Conservation (phyloP, 495 filamentous ascomycete species). For the Astrocystis sublimbata region DNA sequence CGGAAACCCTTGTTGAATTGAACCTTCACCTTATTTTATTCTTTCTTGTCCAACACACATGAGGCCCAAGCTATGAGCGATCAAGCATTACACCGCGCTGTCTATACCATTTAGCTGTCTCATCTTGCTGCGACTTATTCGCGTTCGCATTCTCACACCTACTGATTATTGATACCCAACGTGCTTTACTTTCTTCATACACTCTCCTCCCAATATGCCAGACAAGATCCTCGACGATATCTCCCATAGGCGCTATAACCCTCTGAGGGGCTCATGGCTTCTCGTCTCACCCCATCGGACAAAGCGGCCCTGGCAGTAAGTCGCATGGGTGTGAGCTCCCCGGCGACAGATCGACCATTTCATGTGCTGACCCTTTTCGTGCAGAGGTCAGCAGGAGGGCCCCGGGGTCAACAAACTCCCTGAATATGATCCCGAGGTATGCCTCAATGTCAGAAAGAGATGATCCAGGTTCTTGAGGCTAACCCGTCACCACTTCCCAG, state of each 20-base stretch:
- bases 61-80: no score
- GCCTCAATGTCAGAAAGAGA: slow-evolving; percentile 17
- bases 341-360: slow-evolving; percentile 1
- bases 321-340: slow-evolving; percentile 18
- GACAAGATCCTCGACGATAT: slow-evolving; percentile 88
- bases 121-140: no score
- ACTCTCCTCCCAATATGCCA: slow-evolving; percentile 42
- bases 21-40: no score
- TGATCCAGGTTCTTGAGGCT: not conserved
- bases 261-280: slow-evolving; percentile 83
- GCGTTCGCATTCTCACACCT: no score
- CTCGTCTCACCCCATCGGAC: slow-evolving; percentile 94
- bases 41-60: no score
- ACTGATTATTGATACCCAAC: no score
- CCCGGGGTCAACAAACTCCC: slow-evolving; percentile 76
- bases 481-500: slow-evolving; percentile 20
- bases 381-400: slow-evolving; percentile 86
- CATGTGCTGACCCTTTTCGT: slow-evolving; percentile 13
- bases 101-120: no score
- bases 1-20: no score
- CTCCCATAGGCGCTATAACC: slow-evolving; percentile 93
- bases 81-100: no score
- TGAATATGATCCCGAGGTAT: slow-evolving; percentile 71
- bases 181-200: not conserved
- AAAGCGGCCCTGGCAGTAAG: slow-evolving; percentile 98